These are phyloP conservation scores for Auricularia sp. DNA, from an alignment of 768 basidiomycete species.

Conservation along the genomic window DNA sequence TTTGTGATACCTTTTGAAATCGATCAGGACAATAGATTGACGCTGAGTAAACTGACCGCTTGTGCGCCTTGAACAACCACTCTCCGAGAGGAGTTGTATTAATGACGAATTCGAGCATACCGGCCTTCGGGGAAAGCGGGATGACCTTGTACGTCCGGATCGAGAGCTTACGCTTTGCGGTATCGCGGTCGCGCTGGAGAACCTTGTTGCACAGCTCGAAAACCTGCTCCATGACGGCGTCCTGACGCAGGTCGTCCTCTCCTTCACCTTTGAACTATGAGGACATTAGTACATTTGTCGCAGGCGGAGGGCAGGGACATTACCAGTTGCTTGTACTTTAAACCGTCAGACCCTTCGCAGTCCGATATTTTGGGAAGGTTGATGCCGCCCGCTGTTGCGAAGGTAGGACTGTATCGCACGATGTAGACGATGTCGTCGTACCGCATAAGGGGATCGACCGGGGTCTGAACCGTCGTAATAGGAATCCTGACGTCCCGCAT, in stretches of 20 bases:
- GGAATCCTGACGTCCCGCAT: conserved; percentile 58
- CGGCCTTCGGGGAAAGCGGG: conserved; percentile 69
- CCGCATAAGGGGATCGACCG: conserved; percentile 55
- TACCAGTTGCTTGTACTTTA: conserved; percentile 69
- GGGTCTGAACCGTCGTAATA: conserved; percentile 59
- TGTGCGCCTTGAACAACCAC: conserved; percentile 60
- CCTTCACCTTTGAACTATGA: conserved; percentile 86
- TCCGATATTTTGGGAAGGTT: conserved; percentile 72
- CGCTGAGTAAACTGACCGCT: conserved; percentile 30
- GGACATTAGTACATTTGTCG: conserved; percentile 14
- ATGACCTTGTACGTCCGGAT: conserved; percentile 85
- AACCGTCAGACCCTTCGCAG: conserved; percentile 60
- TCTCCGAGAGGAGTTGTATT: conserved; percentile 55
- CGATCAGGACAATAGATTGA: not conserved
- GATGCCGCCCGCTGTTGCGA: conserved; percentile 61
- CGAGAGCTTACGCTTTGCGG: conserved; percentile 56
- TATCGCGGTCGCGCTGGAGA: conserved; percentile 62
- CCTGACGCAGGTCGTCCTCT: conserved; percentile 87
- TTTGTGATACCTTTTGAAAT: not conserved
- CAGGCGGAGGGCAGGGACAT: not conserved
- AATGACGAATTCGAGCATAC: conserved; percentile 82
- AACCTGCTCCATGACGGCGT: conserved; percentile 98
- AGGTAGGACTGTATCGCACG: conserved; percentile 44
- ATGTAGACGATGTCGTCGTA: conserved; percentile 72
- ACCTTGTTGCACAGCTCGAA: conserved; percentile 82